A percentile compares a stretch with the other conserved stretches of the same genome.
phyloP scores from a whole-genome alignment of 2,329 filamentous ascomycete genomes.

The Exophiala oligosperma region DNA sequence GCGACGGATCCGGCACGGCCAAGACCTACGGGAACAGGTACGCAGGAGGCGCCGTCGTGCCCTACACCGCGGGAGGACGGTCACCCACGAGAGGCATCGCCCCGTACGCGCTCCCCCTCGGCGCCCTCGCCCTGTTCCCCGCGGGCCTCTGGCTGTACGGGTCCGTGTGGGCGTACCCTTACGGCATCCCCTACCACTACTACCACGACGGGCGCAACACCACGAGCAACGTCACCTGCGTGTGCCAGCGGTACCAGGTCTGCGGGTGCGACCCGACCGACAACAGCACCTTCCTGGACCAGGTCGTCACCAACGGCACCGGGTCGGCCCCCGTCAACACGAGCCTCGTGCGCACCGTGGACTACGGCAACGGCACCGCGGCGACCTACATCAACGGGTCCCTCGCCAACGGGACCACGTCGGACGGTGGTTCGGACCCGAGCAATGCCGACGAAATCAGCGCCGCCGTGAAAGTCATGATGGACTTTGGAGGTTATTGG shows the following conservation, averaged over 20 bases:
- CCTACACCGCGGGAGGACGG: constrained; percentile 49
- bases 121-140: constrained; percentile 50
- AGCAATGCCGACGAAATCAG: constrained; percentile 22
- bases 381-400: constrained; percentile 51
- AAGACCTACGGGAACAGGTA: constrained; percentile 55
- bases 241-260: constrained; percentile 30
- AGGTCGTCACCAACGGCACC: constrained; percentile 43
- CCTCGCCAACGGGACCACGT: constrained; percentile 45
- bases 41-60: constrained; percentile 52
- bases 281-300: constrained; percentile 44
- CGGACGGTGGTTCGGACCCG: constrained; percentile 34
- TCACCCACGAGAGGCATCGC: constrained; percentile 50
- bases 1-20: constrained; percentile 41
- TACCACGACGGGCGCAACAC: constrained; percentile 41
- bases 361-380: constrained; percentile 44
- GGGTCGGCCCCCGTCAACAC: constrained; percentile 38
- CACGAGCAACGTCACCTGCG: constrained; percentile 51
- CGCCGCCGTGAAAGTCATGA: constrained; percentile 21
- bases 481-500: constrained; percentile 44
- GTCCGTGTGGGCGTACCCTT: constrained; percentile 55
- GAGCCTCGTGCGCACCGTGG: constrained; percentile 38
- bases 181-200: constrained; percentile 49
- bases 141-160: constrained; percentile 55
- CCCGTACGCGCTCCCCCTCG: constrained; percentile 50
- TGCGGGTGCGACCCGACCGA: constrained; percentile 60